Percentiles rank a stretch among this genome's conserved stretches.
phyloP scores from a whole-genome alignment of 2,329 filamentous ascomycete species.

The Malbranchea zuffiana region DNA sequence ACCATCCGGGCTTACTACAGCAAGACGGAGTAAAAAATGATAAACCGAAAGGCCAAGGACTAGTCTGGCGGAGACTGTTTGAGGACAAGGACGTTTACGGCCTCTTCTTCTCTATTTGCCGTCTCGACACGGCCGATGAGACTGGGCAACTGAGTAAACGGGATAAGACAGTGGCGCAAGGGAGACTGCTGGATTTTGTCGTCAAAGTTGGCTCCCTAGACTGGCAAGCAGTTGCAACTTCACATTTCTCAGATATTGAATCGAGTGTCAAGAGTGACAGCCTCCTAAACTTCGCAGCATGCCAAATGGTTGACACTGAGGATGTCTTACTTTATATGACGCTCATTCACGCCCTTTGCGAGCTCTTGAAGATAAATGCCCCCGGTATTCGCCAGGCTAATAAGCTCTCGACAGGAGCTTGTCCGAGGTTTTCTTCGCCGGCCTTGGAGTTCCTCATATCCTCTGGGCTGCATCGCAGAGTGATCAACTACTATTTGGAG shows the following conservation, averaged over 20 bases:
- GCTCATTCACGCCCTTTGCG: conserved; percentile 46
- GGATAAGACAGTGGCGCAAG: conserved; percentile 50
- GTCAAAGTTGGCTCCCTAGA: conserved; percentile 43
- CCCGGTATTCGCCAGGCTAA: conserved; percentile 23
- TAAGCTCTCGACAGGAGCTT: conserved; percentile 23
- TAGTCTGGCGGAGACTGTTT: conserved; percentile 54
- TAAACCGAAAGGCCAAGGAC: conserved; percentile 36
- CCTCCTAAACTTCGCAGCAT: conserved; percentile 45
- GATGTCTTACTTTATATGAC: conserved; percentile 53
- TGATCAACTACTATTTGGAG: conserved; percentile 43
- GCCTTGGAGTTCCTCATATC: conserved; percentile 43
- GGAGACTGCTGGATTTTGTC: conserved; percentile 48
- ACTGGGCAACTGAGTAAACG: conserved; percentile 36
- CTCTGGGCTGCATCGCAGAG: conserved; percentile 40
- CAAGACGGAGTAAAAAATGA: conserved; percentile 18
- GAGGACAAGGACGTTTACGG: conserved; percentile 49
- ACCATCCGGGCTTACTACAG: conserved; percentile 26
- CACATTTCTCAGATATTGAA: conserved; percentile 45
- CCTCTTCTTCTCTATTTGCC: conserved; percentile 46
- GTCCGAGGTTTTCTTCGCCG: conserved; percentile 31
- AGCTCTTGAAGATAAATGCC: conserved; percentile 39
- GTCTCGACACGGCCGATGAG: conserved; percentile 29
- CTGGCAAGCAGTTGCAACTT: conserved; percentile 43
- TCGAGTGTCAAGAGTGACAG: conserved; percentile 29
- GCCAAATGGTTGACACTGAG: conserved; percentile 46